Evolutionary conservation across 371 early-diverging fungal genomes (phyloP).

Genomic region (Mortierella sp.): DNA sequence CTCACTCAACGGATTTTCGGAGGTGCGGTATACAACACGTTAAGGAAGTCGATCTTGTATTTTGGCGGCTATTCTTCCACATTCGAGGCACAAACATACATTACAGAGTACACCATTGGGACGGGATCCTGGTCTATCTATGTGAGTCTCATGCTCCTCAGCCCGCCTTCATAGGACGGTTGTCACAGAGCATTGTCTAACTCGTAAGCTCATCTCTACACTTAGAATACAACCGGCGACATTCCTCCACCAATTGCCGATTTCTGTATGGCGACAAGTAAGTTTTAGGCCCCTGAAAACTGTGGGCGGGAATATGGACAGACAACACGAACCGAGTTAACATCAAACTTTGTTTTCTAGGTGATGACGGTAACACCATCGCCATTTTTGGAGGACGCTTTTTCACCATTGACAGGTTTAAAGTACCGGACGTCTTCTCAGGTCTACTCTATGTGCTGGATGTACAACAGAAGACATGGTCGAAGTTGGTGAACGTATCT

Average conservation of each 20-base stretch:
- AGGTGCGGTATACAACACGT: slow-evolving; percentile 8
- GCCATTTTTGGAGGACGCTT: slow-evolving; percentile 23
- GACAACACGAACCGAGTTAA: too few relatives aligned
- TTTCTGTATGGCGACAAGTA: too few relatives aligned
- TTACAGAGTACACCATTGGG: background rate
- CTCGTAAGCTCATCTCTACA: too few relatives aligned
- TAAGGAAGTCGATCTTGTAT: background rate
- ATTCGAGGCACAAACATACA: background rate
- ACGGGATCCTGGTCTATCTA: background rate
- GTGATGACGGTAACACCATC: slow-evolving; percentile 23
- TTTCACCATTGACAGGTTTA: background rate
- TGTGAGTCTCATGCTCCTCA: background rate
- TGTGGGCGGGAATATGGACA: background rate
- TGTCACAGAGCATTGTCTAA: too few relatives aligned
- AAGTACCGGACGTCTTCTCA: background rate
- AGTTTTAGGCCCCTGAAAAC: too few relatives aligned
- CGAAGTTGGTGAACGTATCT: background rate
- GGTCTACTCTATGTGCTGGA: slow-evolving; percentile 21
- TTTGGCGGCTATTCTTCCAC: background rate
- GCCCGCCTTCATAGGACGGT: too few relatives aligned
- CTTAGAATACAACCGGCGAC: too few relatives aligned
- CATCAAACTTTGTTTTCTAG: background rate
- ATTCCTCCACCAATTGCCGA: too few relatives aligned
- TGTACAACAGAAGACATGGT: slow-evolving; percentile 11
- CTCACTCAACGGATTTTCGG: slow-evolving; percentile 1